Conservation (phyloP, 2,329 filamentous ascomycete genomes). For the Bimuria novae-zelandiae region DNA sequence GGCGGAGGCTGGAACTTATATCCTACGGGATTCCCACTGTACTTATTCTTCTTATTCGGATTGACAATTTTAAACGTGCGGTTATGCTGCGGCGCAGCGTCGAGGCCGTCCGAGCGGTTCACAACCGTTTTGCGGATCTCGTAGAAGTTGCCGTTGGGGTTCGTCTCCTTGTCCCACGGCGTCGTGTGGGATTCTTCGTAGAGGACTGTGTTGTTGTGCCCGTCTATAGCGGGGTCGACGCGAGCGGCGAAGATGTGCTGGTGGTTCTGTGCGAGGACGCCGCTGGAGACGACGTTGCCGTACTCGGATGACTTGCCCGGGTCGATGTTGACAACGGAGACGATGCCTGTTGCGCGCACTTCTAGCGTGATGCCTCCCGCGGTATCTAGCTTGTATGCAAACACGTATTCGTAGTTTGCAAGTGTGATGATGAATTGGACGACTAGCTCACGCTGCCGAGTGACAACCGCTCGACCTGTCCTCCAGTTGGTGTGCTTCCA, state of each 20-base stretch:
- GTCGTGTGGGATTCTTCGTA: constrained; percentile 59
- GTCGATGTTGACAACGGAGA: constrained; percentile 65
- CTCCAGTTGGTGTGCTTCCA: constrained; percentile 75
- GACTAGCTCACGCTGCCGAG: constrained; percentile 65
- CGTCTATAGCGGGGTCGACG: constrained; percentile 68
- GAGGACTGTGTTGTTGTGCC: constrained; percentile 58
- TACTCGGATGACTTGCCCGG: constrained; percentile 58
- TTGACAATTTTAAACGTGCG: constrained; percentile 61
- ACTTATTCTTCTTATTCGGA: constrained; percentile 50
- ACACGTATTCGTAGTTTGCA: constrained; percentile 73
- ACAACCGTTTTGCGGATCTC: constrained; percentile 57
- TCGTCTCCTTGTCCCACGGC: constrained; percentile 57
- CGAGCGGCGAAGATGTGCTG: constrained; percentile 66
- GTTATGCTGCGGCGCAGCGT: constrained; percentile 60
- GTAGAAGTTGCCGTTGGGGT: constrained; percentile 67
- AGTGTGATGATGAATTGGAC: constrained; percentile 71
- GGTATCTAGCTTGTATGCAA: constrained; percentile 68
- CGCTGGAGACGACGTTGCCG: constrained; percentile 67
- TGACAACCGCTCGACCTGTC: constrained; percentile 65
- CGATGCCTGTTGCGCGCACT: constrained; percentile 68
- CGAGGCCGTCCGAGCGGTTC: constrained; percentile 53
- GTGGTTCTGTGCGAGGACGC: constrained; percentile 70
- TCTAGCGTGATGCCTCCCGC: constrained; percentile 66
- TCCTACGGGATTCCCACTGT: constrained; percentile 51
- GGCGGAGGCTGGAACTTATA: constrained; percentile 56